Percentiles rank a stretch among this genome's conserved stretches.
These are phyloP conservation scores for Aspergillus pseudonomiae DNA, from an alignment of 2,329 filamentous ascomycete genomes.

Conservation along the genomic window DNA sequence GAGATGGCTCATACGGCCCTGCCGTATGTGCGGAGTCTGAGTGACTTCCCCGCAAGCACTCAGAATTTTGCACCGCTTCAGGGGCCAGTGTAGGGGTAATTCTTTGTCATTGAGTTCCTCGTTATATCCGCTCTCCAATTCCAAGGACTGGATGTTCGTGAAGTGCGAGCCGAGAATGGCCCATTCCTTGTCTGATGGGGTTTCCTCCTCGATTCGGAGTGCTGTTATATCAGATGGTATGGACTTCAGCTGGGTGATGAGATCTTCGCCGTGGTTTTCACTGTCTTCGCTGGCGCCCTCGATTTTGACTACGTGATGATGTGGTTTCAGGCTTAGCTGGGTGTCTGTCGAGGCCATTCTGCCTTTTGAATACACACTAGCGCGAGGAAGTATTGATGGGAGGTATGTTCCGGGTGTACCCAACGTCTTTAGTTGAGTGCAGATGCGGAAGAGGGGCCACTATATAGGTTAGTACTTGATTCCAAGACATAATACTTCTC, in stretches of 20 bases:
- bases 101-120: constrained; percentile 28
- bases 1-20: constrained; percentile 26
- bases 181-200: constrained; percentile 29
- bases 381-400: neutral
- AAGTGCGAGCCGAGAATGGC: constrained; percentile 28
- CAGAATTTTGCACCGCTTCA: constrained; percentile 21
- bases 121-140: constrained; percentile 23
- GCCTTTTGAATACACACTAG: neutral
- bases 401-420: neutral
- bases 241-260: constrained; percentile 20
- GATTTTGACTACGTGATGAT: constrained; percentile 14
- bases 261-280: constrained; percentile 10
- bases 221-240: constrained; percentile 19
- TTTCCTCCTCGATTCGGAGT: constrained; percentile 23
- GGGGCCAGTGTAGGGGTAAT: constrained; percentile 30
- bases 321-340: neutral
- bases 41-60: constrained; percentile 20
- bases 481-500: neutral
- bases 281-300: constrained; percentile 13
- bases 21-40: constrained; percentile 21
- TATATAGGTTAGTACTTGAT: neutral
- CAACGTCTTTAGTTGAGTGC: neutral
- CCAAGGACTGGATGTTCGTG: constrained; percentile 20
- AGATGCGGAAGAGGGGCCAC: neutral
- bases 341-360: neutral